Base-by-base conservation (phyloP, 164 flowering plant species). In the Vitis amurensis region DNA sequence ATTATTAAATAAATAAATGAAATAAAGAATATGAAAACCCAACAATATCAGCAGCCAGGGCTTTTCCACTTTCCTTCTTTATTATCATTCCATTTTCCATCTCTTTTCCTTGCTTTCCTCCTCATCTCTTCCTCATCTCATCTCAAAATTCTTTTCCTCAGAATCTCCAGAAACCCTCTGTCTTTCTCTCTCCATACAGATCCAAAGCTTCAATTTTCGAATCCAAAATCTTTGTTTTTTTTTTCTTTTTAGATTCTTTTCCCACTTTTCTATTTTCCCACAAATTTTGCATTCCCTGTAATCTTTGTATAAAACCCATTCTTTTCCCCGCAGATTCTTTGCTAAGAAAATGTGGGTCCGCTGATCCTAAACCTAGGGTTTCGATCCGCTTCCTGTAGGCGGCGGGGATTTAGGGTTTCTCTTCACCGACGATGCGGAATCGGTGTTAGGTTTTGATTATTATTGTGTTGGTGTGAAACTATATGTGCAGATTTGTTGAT, bases 1-100 rank as follows among this genome's bases (percentile, higher is more conserved):
- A 37, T 3, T 37, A 37, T 37, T 3, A 37, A 37, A 37, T 37
- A 37, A 30, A 23, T 23, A 23, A 23, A 23, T 23, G 27, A 55
- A 55, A 66, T 30, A 15, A 66, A 66, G 3, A 67, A 59, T 19
- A 14, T 59, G 30, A 61, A 23, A 58, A 59, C 19, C 52, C 10
- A 70, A 61, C 19, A 53, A 61, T 31, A 62, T 51, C 73, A 56
- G 17, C 73, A 56, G 17, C 60, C 50, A 58, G 29, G 0, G 31
- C 2, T 27, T 27, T 59, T 16, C 10, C 31, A 15, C 61, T 23
- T 59, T 59, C 30, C 61, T 59, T n/a, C 47, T 60, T 60, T 49
- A 31, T 49, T 44, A 53, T 67, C 66, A 16, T 52, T 74, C 66
- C 69, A 55, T 66, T 56, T 66, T 57, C 67, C 57, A 62, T 53